A percentile compares a stretch with the other conserved stretches of the same genome.
These are phyloP conservation scores for Coniosporium apollinis DNA, from an alignment of 495 filamentous ascomycete species.

Conservation along the genomic window DNA sequence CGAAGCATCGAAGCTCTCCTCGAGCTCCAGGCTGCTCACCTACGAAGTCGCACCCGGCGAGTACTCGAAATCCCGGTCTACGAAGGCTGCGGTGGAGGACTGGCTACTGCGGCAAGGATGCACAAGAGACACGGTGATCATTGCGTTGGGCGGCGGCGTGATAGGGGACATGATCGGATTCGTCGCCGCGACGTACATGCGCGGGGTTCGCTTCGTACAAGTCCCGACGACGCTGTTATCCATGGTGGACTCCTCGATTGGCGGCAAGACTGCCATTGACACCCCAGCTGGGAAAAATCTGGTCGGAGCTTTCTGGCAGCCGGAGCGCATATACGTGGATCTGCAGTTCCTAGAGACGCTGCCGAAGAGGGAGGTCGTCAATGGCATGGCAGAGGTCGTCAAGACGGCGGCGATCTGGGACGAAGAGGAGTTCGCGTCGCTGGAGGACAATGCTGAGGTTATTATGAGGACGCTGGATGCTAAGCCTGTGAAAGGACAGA, in stretches of 20 bases:
- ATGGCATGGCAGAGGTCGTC: conserved; percentile 96
- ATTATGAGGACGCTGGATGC: conserved; percentile 45
- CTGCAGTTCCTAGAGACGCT: conserved; percentile 82
- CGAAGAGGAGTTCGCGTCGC: conserved; percentile 65
- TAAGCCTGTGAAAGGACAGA: conserved; percentile 35
- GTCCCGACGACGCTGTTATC: conserved; percentile 87
- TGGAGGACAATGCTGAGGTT: conserved; percentile 62
- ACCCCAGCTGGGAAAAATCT: conserved; percentile 95
- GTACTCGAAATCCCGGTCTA: conserved; percentile 77
- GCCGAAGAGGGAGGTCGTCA: conserved; percentile 86
- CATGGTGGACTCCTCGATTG: conserved; percentile 98
- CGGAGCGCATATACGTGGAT: conserved; percentile 83
- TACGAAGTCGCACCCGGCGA: conserved; percentile 85
- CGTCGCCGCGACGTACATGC: conserved; percentile 95
- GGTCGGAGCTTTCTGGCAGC: conserved; percentile 94
- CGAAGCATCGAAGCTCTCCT: conserved; percentile 28
- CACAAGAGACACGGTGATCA: conserved; percentile 84
- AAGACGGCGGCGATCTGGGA: conserved; percentile 97
- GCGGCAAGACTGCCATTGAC: conserved; percentile 96
- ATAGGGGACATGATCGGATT: conserved; percentile 97
- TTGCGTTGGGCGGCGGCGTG: conserved; percentile 92
- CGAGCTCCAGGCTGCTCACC: conserved; percentile 56
- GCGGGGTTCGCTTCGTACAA: conserved; percentile 89
- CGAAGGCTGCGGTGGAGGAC: conserved; percentile 90
- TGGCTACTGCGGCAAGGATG: conserved; percentile 90